These are phyloP conservation scores for Myriangium duriaei DNA, from an alignment of 2,329 filamentous ascomycete genomes.

Conservation along the genomic window DNA sequence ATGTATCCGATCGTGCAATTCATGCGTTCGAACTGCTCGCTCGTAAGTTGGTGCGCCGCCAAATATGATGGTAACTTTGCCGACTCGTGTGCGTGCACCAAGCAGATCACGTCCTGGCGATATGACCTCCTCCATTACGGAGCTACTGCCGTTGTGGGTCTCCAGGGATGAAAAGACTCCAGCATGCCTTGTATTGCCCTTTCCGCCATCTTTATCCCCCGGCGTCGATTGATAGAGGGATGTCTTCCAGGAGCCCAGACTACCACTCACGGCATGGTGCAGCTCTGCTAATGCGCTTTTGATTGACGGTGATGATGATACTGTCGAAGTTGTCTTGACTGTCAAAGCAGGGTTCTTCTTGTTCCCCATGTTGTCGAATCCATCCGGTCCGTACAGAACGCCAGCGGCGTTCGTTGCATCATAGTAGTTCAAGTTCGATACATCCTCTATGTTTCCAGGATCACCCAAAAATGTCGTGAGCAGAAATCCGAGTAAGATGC, in stretches of 20 bases:
- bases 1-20: slow-evolving; percentile 28
- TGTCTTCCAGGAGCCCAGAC: slow-evolving; percentile 20
- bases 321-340: too few relatives aligned
- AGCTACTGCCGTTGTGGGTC: neutral
- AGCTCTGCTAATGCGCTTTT: slow-evolving; percentile 22
- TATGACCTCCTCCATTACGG: slow-evolving; percentile 6
- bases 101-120: slow-evolving; percentile 14
- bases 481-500: slow-evolving; percentile 21
- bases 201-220: neutral
- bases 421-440: neutral
- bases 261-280: slow-evolving; percentile 21
- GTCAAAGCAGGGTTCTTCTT: too few relatives aligned
- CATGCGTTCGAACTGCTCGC: slow-evolving; percentile 29
- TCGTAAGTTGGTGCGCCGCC: slow-evolving; percentile 28
- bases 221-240: neutral
- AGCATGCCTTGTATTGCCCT: neutral
- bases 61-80: slow-evolving; percentile 29
- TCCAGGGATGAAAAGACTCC: slow-evolving; percentile 10
- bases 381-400: too few relatives aligned
- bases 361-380: neutral
- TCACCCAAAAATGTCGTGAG: slow-evolving; percentile 14
- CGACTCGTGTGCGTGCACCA: slow-evolving; percentile 22
- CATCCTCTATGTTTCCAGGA: too few relatives aligned
- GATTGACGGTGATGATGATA: slow-evolving; percentile 18
- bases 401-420: too few relatives aligned